A percentile compares a stretch with the other conserved stretches of the same genome.
phyloP scores from a whole-genome alignment of 306 rosid species.

The Lathyrus sativus region DNA sequence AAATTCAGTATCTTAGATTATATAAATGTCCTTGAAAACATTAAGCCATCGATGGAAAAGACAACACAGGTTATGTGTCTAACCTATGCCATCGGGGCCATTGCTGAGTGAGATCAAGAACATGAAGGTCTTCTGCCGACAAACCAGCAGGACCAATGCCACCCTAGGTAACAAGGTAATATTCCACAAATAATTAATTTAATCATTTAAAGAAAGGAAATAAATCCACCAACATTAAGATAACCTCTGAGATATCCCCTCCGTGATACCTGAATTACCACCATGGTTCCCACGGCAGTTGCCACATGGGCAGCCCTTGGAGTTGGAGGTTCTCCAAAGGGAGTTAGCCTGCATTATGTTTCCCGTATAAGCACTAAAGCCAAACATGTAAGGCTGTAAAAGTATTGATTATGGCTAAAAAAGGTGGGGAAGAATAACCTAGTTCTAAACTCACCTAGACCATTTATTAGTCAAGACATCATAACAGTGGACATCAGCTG shows the following conservation, averaged over 20 bases:
- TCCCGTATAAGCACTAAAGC: conserved; percentile 35
- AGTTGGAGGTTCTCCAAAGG: conserved; percentile 96
- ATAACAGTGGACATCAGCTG: conserved; percentile 98
- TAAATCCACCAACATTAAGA: conserved; percentile 19
- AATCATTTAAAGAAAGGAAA: conserved; percentile 36
- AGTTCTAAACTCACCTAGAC: conserved; percentile 78
- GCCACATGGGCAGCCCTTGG: conserved; percentile 99
- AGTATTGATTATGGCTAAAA: conserved; percentile 23
- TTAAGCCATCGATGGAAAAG: conserved; percentile 2
- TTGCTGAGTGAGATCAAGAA: conserved; percentile 98
- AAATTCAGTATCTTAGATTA: conserved; percentile 46
- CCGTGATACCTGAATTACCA: conserved; percentile 87
- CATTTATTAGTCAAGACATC: conserved; percentile 94
- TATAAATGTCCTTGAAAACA: conserved; percentile 33
- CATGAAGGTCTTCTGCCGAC: conserved; percentile 98
- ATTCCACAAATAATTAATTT: conserved; percentile 23
- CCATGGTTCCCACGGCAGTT: conserved; percentile 99
- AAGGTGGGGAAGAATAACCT: conserved; percentile 30
- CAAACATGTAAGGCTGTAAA: conserved; percentile 23
- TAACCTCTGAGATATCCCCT: conserved; percentile 26
- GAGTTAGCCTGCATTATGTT: conserved; percentile 69
- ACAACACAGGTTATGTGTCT: conserved; percentile 33
- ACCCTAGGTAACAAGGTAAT: conserved; percentile 63
- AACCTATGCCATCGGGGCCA: conserved; percentile 99
- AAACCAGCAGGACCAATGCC: conserved; percentile 99